Evolutionary conservation across 257 asterid genomes (phyloP).

Genomic region (Leonotis leonurus): DNA sequence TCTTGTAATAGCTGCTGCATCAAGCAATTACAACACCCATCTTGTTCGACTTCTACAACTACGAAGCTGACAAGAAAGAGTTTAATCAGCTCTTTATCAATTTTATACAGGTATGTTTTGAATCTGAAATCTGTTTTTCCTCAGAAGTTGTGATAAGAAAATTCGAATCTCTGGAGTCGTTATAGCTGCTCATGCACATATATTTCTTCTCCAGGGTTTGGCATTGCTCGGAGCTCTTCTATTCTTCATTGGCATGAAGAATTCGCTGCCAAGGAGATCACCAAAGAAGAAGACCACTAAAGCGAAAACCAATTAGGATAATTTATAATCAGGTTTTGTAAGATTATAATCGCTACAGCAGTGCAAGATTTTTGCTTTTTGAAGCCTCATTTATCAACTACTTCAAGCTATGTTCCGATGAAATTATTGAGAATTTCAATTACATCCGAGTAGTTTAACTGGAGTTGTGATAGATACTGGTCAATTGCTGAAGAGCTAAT

Average conservation of each 20-base stretch:
- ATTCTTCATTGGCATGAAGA: slow-evolving; percentile 88
- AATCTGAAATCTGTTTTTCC: not conserved
- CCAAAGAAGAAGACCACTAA: slow-evolving; percentile 68
- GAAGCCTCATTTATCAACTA: too few relatives aligned
- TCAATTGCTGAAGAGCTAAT: too few relatives aligned
- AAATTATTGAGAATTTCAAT: too few relatives aligned
- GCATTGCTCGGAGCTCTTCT: slow-evolving; percentile 78
- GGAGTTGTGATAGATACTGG: too few relatives aligned
- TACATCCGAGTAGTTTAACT: too few relatives aligned
- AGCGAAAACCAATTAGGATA: slow-evolving; percentile 52
- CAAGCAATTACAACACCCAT: slow-evolving; percentile 69
- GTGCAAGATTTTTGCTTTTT: too few relatives aligned
- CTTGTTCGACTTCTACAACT: slow-evolving; percentile 89
- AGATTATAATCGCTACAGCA: too few relatives aligned
- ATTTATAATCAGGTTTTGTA: slow-evolving; percentile 13
- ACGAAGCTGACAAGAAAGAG: slow-evolving; percentile 74
- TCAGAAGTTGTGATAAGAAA: not conserved
- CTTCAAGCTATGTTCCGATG: too few relatives aligned
- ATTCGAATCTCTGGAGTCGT: not conserved
- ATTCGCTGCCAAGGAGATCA: slow-evolving; percentile 71
- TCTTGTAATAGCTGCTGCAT: slow-evolving; percentile 52
- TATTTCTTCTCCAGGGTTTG: slow-evolving; percentile 47
- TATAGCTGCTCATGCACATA: not conserved
- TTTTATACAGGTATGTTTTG: slow-evolving; percentile 62
- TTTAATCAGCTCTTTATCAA: slow-evolving; percentile 58